Conservation (phyloP, 495 filamentous ascomycete species). For the Mycothermus thermophilus region DNA sequence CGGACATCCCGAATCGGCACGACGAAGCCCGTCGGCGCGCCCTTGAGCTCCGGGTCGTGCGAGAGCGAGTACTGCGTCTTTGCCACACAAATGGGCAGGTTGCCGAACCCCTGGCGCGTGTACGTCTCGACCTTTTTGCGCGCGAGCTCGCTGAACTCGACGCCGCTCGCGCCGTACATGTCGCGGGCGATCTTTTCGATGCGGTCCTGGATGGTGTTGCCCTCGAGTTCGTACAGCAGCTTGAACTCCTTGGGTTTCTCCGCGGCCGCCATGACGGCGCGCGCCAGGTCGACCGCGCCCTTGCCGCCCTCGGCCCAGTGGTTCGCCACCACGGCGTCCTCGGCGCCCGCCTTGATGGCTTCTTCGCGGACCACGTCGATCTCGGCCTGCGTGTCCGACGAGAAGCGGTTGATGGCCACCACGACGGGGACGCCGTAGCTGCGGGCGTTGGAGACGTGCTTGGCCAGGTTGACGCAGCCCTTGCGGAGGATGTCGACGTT, state of each 20-base stretch:
- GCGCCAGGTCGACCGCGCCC: conserved; percentile 80
- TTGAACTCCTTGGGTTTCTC: conserved; percentile 82
- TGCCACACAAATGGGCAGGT: conserved; percentile 89
- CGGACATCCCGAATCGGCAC: conserved; percentile 90
- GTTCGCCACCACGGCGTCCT: conserved; percentile 85
- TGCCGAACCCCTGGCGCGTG: conserved; percentile 77
- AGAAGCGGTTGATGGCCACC: conserved; percentile 92
- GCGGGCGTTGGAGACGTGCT: conserved; percentile 82
- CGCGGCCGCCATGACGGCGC: conserved; percentile 69
- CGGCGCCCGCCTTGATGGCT: conserved; percentile 80
- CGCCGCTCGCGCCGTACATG: conserved; percentile 86
- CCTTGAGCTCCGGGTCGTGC: conserved; percentile 87
- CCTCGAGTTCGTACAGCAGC: conserved; percentile 70
- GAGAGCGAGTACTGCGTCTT: conserved; percentile 97
- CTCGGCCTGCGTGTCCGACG: conserved; percentile 87
- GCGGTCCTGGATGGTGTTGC: conserved; percentile 71
- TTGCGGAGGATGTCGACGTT: conserved; percentile 79
- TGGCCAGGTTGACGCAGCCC: conserved; percentile 85
- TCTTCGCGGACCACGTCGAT: conserved; percentile 80
- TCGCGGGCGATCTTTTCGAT: conserved; percentile 80
- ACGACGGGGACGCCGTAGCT: conserved; percentile 89
- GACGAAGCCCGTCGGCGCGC: conserved; percentile 90
- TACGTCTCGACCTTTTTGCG: conserved; percentile 95
- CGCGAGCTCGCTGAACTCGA: conserved; percentile 87
- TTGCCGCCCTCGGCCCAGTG: conserved; percentile 95